These are phyloP conservation scores for Fusarium mangiferae DNA, from an alignment of 2,329 filamentous ascomycete species.

Conservation along the genomic window DNA sequence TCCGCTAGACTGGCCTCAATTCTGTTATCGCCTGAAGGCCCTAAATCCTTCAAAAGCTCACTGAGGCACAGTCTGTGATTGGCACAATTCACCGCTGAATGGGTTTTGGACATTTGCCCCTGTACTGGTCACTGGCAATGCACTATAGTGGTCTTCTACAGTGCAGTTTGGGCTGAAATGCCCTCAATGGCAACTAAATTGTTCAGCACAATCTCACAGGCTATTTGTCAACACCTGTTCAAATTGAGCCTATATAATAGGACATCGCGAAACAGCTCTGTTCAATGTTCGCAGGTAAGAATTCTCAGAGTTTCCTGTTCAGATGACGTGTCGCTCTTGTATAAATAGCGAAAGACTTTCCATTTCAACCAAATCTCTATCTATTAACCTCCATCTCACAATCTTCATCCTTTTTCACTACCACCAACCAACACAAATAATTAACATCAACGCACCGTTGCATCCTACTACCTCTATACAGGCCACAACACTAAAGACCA, in stretches of 20 bases:
- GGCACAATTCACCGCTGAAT: too few relatives aligned
- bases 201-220: not conserved
- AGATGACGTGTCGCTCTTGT: not conserved
- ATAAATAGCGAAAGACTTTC: not conserved
- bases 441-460: not conserved
- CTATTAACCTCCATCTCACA: not conserved
- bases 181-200: not conserved
- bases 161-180: not conserved
- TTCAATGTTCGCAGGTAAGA: not conserved
- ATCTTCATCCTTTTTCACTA: not conserved
- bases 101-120: not conserved
- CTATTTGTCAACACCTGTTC: not conserved
- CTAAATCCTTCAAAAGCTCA: accelerated
- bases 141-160: too few relatives aligned
- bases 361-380: not conserved
- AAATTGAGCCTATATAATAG: accelerated
- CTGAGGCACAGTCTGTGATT: too few relatives aligned
- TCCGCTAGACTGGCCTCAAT: too few relatives aligned
- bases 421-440: not conserved
- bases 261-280: accelerated
- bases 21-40: not conserved
- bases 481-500: not conserved
- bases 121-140: not conserved
- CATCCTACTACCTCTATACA: not conserved
- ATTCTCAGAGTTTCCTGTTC: not conserved